Conservation (phyloP, 2,329 filamentous ascomycete genomes). For the Beauveria asiatica region DNA sequence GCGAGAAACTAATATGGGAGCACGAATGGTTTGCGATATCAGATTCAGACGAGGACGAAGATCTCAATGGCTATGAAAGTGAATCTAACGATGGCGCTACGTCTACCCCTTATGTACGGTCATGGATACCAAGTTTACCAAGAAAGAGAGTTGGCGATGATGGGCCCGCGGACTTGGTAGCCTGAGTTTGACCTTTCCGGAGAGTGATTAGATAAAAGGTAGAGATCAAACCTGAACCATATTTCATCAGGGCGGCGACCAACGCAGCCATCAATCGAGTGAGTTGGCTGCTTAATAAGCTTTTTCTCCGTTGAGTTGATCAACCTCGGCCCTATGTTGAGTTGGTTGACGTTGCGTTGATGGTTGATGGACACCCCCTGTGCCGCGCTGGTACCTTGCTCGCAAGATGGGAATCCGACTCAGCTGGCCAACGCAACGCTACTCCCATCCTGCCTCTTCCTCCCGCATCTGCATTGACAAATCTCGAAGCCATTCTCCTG, state of each 20-base stretch:
- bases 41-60: slow-evolving; percentile 17
- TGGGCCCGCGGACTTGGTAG: background rate
- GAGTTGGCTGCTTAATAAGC: background rate
- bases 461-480: no score
- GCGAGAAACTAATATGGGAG: slow-evolving; percentile 13
- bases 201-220: background rate
- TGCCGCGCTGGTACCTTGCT: no score
- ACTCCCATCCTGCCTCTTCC: no score
- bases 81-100: background rate
- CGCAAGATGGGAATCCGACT: no score
- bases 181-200: background rate
- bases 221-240: background rate
- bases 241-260: background rate
- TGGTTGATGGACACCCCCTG: no score
- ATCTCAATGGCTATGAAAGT: background rate
- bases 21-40: slow-evolving; percentile 20
- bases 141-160: background rate
- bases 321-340: background rate
- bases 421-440: no score
- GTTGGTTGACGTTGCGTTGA: no score
- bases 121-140: background rate
- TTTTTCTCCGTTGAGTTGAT: background rate
- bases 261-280: background rate
- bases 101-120: background rate
- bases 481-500: no score